Base-by-base conservation (phyloP, 202 grass and related monocot genomes). In the Schoenoplectus tabernaemontani region DNA sequence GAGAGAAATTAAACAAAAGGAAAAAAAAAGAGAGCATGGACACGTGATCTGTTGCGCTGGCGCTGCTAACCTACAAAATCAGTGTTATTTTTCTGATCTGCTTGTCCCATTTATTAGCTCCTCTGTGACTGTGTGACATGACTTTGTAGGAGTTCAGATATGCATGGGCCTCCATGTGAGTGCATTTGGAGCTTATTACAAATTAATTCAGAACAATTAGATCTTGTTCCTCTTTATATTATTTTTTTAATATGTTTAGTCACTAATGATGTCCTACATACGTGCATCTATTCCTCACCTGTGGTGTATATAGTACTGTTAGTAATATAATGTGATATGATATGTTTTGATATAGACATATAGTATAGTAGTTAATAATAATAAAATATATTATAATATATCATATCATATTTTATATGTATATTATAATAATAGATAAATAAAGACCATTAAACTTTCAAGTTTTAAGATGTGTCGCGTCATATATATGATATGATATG, bases 21-120 rank as follows among this genome's bases (percentile, higher is more conserved):
- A 57, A 12, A 57, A 34, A 12, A 17, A 44, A 70, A 66, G 5
- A 15, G 24, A 28, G 42, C 62, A 48, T 64, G 33, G 16, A 58
- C 82, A 84, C 62, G 41, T 79, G 83, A 79, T 34, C 30, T 71
- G 75, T 79, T 78, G n/a, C n/a, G n/a, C n/a, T n/a, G n/a, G 75
- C 26, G 43, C n/a, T 60, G 16, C 58, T 61, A 68, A 60, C 34
- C 28, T 59, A 79, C 75, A 79, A 23, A 44, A 79, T 44, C 43
- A 50, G 20, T 57, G 28, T 77, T 76, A 23, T n/a, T 64, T 61
- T 59, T 79, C 54, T 43, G 76, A 39, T 43, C 16, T 56, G n/a
- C 22, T n/a, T 82, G 60, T 70, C 79, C 28, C 65, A 51, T 82
- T 44, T 72, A 51, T 57, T 74, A 59, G 33, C 22, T 74, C 65